Percentiles rank a stretch among this genome's conserved stretches.
Evolutionary conservation across 1,284 basidiomycete species (phyloP).

Genomic region (Cutaneotrichosporon mucoides): DNA sequence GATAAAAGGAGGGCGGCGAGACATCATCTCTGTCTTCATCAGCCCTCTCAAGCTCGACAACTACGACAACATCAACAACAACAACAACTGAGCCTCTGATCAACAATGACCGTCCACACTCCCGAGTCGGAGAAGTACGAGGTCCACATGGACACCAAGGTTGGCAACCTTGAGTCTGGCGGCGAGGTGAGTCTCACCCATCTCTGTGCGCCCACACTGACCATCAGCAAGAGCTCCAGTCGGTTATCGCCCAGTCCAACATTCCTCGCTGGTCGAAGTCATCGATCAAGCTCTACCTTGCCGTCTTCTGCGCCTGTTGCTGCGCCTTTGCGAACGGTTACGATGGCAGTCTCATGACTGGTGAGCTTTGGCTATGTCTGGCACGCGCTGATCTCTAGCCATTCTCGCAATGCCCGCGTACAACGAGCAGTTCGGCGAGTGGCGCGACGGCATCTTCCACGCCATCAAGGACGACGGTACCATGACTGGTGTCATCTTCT

Average conservation of each 20-base stretch:
- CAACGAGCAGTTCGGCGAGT: conserved; percentile 21
- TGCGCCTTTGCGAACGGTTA: conserved; percentile 39
- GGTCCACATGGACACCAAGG: neutral
- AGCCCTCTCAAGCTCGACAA: neutral
- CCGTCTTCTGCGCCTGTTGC: conserved; percentile 30
- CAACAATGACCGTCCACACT: neutral
- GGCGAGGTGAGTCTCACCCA: neutral
- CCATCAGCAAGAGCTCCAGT: conserved; percentile 20
- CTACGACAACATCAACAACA: neutral
- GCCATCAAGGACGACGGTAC: conserved; percentile 14
- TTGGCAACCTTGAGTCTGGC: neutral
- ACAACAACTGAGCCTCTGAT: neutral
- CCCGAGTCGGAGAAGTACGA: neutral
- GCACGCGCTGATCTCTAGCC: conserved; percentile 3
- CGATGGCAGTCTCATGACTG: conserved; percentile 24
- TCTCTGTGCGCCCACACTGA: neutral
- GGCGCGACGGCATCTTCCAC: neutral
- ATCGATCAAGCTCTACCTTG: conserved; percentile 25
- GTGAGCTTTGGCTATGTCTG: neutral
- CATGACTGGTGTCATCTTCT: conserved; percentile 27
- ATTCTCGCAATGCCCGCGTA: conserved; percentile 26
- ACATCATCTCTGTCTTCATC: neutral
- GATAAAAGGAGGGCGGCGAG: no score
- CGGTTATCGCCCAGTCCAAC: conserved; percentile 19
- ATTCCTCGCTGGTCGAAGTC: conserved; percentile 24